Evolutionary conservation across 805 yeast genomes (phyloP), one percentile per base, ranked within the genome.

Genomic region (Candida coleopterorum): DNA sequence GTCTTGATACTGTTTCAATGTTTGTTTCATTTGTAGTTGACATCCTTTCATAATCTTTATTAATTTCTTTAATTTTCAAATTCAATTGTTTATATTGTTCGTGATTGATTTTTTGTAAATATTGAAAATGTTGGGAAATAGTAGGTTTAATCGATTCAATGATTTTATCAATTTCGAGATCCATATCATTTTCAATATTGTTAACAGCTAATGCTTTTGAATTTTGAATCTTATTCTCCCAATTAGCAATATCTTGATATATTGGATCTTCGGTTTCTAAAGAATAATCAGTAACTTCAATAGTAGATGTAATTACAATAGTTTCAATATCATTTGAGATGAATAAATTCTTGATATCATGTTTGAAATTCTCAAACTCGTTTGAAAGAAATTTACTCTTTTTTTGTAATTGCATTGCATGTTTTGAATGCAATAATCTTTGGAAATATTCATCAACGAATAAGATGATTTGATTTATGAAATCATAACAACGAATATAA

Each of bases 41-140:
- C 34, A 66, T 58, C 10, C 38, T 36, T 25, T 57, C 63, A 21
- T 49, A 49, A 44, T 67, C 71, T 39, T 54, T 60, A 44, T 64
- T 55, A 25, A 68, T 56, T 2, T 47, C 44, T 8, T 38, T 34
- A 28, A 62, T 68, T 42, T 58, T 48, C 27, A 43, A 43, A 37
- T 56, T 54, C 44, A 65, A 47, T 3, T 35, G 41, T 44, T 60
- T 56, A 46, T 67, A 67, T 17, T 51, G 48, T 27, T 42, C 35
- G 39, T 56, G 60, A 40, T 55, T 61, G 1, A 43, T 46, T 21
- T 32, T 45, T 41, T 63, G 71, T 17, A 64, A 39, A 6, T 34
- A 11, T 12, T 58, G 53, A 32, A 66, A 51, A 24, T 47, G 49
- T 4, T 42, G 46, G 4, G 62, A 52, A 9, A 64, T 43, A 6